Conservation (phyloP, 306 rosid genomes). For the Astragalus glycyphyllos region DNA sequence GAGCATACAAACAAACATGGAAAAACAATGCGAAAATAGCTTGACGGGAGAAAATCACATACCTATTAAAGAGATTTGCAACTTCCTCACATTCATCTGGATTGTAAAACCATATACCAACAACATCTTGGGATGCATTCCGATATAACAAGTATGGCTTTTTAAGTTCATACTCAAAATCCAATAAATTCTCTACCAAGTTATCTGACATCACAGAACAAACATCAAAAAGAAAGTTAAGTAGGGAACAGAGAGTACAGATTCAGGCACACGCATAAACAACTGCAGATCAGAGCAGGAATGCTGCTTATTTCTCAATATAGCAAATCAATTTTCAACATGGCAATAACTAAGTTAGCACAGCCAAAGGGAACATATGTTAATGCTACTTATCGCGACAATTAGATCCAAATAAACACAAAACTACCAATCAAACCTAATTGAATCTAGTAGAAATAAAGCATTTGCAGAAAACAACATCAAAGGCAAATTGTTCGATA, state of each 20-base stretch:
- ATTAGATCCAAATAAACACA: slow-evolving; percentile 10
- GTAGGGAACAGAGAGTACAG: slow-evolving; percentile 26
- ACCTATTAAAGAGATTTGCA: slow-evolving; percentile 89
- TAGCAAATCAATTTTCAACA: not conserved
- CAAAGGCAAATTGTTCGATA: not conserved
- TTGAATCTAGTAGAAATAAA: not conserved
- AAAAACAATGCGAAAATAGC: slow-evolving; percentile 28
- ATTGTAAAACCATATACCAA: slow-evolving; percentile 97
- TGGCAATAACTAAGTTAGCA: not conserved
- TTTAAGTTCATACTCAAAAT: slow-evolving; percentile 93
- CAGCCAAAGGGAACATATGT: not conserved
- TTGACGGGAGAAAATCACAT: slow-evolving; percentile 26
- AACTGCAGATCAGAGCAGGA: slow-evolving; percentile 4
- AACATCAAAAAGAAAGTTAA: slow-evolving; percentile 32
- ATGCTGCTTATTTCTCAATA: slow-evolving; percentile 10
- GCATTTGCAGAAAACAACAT: not conserved
- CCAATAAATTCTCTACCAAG: slow-evolving; percentile 93
- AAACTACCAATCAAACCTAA: slow-evolving; percentile 6
- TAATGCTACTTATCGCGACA: not conserved
- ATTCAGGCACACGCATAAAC: slow-evolving; percentile 26
- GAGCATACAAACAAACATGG: slow-evolving; percentile 15
- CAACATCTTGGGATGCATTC: slow-evolving; percentile 94
- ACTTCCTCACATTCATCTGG: slow-evolving; percentile 93
- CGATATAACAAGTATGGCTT: slow-evolving; percentile 87
- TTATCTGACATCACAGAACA: slow-evolving; percentile 63